phyloP scores from a whole-genome alignment of 2,329 filamentous ascomycete species.

The Fusarium subglutinans region DNA sequence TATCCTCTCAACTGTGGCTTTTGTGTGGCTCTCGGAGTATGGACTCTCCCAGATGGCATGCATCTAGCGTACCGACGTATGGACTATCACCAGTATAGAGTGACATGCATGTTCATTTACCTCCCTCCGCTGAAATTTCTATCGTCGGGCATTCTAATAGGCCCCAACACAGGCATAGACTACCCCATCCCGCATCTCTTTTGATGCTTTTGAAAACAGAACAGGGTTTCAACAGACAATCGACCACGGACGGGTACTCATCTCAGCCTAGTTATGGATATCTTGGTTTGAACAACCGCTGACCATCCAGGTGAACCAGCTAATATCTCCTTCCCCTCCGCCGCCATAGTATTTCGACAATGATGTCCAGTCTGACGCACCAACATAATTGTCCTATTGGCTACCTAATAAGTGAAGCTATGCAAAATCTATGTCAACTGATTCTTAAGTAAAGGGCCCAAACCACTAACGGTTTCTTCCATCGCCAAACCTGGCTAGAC shows the following conservation, averaged over 20 bases:
- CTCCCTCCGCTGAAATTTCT: slow-evolving; percentile 18
- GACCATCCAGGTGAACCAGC: not conserved
- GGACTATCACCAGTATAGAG: slow-evolving; percentile 11
- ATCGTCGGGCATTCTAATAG: slow-evolving; percentile 20
- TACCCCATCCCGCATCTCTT: slow-evolving; percentile 24
- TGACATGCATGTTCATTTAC: slow-evolving; percentile 14
- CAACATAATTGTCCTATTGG: not conserved
- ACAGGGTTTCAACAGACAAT: not conserved
- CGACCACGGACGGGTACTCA: not conserved
- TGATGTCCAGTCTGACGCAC: not conserved
- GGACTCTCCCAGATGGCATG: not conserved
- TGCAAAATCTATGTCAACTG: slow-evolving; percentile 15
- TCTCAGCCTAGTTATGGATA: not conserved
- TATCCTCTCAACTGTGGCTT: slow-evolving; percentile 1
- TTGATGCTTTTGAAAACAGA: not conserved
- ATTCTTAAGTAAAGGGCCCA: not conserved
- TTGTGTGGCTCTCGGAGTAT: slow-evolving; percentile 1
- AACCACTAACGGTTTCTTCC: slow-evolving; percentile 9
- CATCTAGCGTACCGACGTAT: not conserved
- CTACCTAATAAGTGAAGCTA: not conserved
- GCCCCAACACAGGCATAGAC: slow-evolving; percentile 24
- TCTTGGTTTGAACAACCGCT: not conserved
- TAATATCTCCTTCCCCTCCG: not conserved
- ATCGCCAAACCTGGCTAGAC: slow-evolving; percentile 12
- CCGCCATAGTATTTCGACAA: slow-evolving; percentile 8